Evolutionary conservation across 192 early-diverging fungal species (phyloP).

Genomic region (Geosiphon pyriformis): DNA sequence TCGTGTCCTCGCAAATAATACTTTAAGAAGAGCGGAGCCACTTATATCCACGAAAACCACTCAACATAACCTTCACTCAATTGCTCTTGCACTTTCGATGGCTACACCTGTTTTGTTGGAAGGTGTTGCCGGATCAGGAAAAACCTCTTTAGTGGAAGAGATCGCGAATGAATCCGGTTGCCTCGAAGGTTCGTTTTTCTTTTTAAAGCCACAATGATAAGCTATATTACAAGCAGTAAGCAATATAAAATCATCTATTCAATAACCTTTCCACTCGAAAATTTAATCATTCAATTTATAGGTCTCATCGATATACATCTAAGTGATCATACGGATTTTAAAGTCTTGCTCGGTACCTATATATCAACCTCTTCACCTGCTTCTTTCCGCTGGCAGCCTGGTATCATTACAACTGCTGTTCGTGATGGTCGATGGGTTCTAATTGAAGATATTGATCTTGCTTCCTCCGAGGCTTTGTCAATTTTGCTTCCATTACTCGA

Average conservation of each 20-base stretch:
- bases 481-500: constrained; percentile 90
- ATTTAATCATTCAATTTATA: constrained; percentile 17
- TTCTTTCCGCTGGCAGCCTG: constrained; percentile 92
- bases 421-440: constrained; percentile 88
- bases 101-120: constrained; percentile 83
- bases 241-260: constrained; percentile 14
- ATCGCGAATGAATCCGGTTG: constrained; percentile 71
- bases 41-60: constrained; percentile 81
- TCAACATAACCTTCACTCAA: constrained; percentile 63
- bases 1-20: constrained; percentile 20
- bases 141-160: constrained; percentile 88
- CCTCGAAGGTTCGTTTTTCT: constrained; percentile 29
- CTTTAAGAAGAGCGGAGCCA: constrained; percentile 20
- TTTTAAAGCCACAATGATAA: too few species aligned
- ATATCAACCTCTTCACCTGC: constrained; percentile 87
- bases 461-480: constrained; percentile 89
- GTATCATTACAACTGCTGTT: constrained; percentile 89
- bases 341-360: constrained; percentile 93
- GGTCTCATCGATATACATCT: constrained; percentile 90
- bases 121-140: constrained; percentile 81
- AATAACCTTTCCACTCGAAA: background rate
- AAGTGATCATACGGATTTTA: constrained; percentile 94
- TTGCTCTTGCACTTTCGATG: constrained; percentile 82
- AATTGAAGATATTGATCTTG: constrained; percentile 95
- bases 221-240: too few species aligned